Evolutionary conservation across 352 stramenopile species (phyloP).

Genomic region (Pythium coloratum): DNA sequence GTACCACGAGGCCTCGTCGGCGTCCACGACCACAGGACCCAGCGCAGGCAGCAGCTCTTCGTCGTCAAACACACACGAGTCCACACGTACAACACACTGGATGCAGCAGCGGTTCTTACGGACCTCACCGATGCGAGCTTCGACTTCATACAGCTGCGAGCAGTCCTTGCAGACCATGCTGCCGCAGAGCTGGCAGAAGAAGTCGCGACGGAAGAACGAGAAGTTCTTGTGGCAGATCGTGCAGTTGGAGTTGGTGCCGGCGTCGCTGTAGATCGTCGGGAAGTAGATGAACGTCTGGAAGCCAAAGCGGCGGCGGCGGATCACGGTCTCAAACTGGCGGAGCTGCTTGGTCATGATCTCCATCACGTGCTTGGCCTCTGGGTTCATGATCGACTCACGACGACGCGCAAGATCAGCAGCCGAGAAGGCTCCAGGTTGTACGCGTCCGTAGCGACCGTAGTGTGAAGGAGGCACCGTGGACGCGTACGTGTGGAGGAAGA

Average conservation of each 20-base stretch:
- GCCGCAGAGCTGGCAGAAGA: slow-evolving; percentile 48
- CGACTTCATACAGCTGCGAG: slow-evolving; percentile 53
- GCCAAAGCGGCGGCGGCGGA: slow-evolving; percentile 53
- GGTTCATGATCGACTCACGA: slow-evolving; percentile 41
- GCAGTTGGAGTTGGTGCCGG: slow-evolving; percentile 28
- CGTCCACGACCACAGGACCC: slow-evolving; percentile 42
- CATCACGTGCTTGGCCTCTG: slow-evolving; percentile 40
- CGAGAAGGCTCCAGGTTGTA: background rate
- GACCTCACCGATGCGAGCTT: slow-evolving; percentile 41
- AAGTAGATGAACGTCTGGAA: slow-evolving; percentile 68
- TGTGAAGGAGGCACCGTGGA: slow-evolving; percentile 31
- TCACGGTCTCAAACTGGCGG: slow-evolving; percentile 47
- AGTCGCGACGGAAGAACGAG: slow-evolving; percentile 42
- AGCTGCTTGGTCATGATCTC: slow-evolving; percentile 44
- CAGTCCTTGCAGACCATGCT: slow-evolving; percentile 52
- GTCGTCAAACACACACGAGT: slow-evolving; percentile 56
- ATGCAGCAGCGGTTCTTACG: slow-evolving; percentile 51
- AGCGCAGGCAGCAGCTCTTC: slow-evolving; percentile 46
- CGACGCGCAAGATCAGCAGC: background rate
- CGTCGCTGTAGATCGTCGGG: slow-evolving; percentile 18
- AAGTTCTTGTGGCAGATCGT: slow-evolving; percentile 51
- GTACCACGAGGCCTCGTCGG: slow-evolving; percentile 44
- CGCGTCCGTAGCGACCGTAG: slow-evolving; percentile 17
- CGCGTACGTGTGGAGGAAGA: slow-evolving; percentile 55
- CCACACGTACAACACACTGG: slow-evolving; percentile 46